Percentiles rank a stretch among this genome's conserved stretches.
These are phyloP conservation scores for Leccinellum luteum DNA, from an alignment of 768 basidiomycete genomes.

Conservation along the genomic window DNA sequence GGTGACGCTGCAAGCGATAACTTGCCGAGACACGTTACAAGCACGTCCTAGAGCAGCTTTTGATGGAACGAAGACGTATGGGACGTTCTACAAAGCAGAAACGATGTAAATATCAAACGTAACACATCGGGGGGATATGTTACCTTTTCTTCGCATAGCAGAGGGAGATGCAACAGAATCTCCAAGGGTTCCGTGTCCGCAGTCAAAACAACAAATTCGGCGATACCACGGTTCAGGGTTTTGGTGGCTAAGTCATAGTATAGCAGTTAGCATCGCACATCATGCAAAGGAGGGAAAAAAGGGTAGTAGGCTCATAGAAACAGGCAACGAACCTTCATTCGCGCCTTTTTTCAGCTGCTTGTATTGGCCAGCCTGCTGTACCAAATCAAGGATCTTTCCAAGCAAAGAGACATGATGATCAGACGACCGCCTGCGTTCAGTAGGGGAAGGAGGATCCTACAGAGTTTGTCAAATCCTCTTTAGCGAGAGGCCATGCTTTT, in stretches of 20 bases:
- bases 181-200: conserved; percentile 97
- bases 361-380: conserved; percentile 94
- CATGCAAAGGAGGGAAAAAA: not conserved
- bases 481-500: conserved; percentile 89
- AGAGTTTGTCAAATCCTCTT: conserved; percentile 85
- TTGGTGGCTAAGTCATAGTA: conserved; percentile 90
- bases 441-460: conserved; percentile 42
- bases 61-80: conserved; percentile 91
- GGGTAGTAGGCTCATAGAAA: not conserved
- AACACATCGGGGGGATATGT: conserved; percentile 6
- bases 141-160: conserved; percentile 98
- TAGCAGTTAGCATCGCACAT: conserved; percentile 6
- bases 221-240: conserved; percentile 95
- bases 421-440: not conserved
- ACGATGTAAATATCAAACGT: not conserved
- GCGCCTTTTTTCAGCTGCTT: conserved; percentile 99
- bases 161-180: conserved; percentile 93
- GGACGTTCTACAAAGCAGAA: conserved; percentile 69
- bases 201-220: conserved; percentile 96
- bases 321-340: conserved; percentile 76
- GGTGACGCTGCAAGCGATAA: conserved; percentile 95
- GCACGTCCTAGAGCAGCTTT: conserved; percentile 96
- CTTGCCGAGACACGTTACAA: conserved; percentile 92
- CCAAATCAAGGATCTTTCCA: conserved; percentile 85
- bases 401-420: not conserved